These are phyloP conservation scores for Acidiella bohemica DNA, from an alignment of 495 filamentous ascomycete species.

Conservation along the genomic window DNA sequence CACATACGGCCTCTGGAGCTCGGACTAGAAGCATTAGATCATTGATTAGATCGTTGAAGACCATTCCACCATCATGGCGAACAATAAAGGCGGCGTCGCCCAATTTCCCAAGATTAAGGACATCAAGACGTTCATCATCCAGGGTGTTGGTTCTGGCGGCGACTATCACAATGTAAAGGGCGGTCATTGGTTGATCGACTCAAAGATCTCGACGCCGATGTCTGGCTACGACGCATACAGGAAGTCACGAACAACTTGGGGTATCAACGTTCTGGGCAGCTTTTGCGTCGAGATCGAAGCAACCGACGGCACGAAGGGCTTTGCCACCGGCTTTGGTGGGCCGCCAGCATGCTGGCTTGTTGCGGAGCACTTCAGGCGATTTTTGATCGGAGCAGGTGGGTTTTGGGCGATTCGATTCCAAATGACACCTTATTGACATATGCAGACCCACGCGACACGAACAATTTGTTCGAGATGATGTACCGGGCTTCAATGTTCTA, in stretches of 20 bases:
- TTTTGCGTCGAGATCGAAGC: constrained; percentile 89
- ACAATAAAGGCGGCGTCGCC: constrained; percentile 3
- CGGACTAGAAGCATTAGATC: too few relatives aligned
- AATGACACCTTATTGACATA: neutral
- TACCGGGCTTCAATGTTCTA: constrained; percentile 93
- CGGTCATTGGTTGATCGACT: constrained; percentile 85
- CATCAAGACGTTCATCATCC: constrained; percentile 66
- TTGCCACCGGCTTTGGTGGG: constrained; percentile 86
- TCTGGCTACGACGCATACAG: constrained; percentile 78
- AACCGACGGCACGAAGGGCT: constrained; percentile 76
- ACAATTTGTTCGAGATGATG: constrained; percentile 87
- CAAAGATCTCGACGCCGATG: constrained; percentile 82
- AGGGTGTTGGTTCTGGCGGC: constrained; percentile 76
- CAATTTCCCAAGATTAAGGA: constrained; percentile 62
- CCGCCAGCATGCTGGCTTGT: constrained; percentile 89
- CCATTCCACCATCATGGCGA: neutral
- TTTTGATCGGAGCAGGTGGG: constrained; percentile 65
- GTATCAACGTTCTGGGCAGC: constrained; percentile 86
- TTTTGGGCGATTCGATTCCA: too few relatives aligned
- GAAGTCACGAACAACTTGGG: constrained; percentile 78
- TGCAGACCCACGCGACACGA: constrained; percentile 69
- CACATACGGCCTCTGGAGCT: too few relatives aligned
- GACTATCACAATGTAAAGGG: constrained; percentile 94
- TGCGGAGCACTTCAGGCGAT: constrained; percentile 79
- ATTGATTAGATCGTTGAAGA: too few relatives aligned